phyloP scores from a whole-genome alignment of 257 asterid species.

The Prunella vulgaris region DNA sequence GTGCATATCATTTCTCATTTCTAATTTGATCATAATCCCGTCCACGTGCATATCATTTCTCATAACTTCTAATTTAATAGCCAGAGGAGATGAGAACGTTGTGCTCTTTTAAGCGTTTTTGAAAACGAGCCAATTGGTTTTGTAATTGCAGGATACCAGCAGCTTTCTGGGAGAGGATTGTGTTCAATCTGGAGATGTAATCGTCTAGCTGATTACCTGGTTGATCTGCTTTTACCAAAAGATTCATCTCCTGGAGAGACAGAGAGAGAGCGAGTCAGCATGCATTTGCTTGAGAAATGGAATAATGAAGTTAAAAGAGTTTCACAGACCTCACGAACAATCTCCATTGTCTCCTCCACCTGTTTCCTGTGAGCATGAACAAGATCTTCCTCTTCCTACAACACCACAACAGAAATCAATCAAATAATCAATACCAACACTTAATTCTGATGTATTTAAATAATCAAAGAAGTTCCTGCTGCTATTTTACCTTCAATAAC shows the following conservation, averaged over 20 bases:
- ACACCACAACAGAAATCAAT: conserved; percentile 12
- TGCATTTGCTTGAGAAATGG: not conserved
- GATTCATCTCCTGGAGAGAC: conserved; percentile 80
- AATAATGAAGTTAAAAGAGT: not conserved
- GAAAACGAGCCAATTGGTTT: conserved; percentile 78
- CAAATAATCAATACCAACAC: not conserved
- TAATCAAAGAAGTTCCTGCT: not conserved
- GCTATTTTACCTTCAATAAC: conserved; percentile 62
- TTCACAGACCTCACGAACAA: conserved; percentile 76
- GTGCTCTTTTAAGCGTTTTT: conserved; percentile 79
- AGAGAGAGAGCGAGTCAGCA: not conserved
- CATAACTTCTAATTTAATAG: conserved; percentile 30
- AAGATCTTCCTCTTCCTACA: conserved; percentile 92
- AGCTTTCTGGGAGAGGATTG: conserved; percentile 91
- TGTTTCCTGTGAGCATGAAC: conserved; percentile 81
- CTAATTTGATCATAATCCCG: conserved; percentile 20
- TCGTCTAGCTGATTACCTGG: conserved; percentile 90
- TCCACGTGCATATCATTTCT: conserved; percentile 6
- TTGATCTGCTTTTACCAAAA: conserved; percentile 89
- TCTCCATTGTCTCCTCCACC: conserved; percentile 90
- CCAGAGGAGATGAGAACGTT: conserved; percentile 82
- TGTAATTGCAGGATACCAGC: conserved; percentile 78
- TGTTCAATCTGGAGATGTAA: conserved; percentile 65
- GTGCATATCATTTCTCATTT: not conserved
- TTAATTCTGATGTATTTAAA: not conserved